These are phyloP conservation scores for Isoetes engelmannii DNA, from an alignment of 83 land plant genomes.

Conservation along the genomic window DNA sequence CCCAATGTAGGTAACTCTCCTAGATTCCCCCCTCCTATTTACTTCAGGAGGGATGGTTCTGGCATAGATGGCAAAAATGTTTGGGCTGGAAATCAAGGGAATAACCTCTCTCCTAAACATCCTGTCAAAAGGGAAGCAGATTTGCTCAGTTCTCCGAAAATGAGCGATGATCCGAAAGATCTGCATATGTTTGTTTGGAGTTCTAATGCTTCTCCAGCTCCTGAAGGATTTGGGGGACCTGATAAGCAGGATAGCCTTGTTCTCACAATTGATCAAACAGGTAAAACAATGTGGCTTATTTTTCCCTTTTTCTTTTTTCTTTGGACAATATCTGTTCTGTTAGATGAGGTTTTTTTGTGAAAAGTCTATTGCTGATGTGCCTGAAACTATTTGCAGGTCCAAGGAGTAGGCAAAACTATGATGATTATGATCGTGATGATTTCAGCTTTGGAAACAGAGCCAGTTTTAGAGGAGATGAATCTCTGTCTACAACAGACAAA, in stretches of 20 bases:
- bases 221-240: slow-evolving; percentile 42
- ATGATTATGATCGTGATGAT: slow-evolving; percentile 27
- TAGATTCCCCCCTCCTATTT: slow-evolving; percentile 15
- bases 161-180: slow-evolving; percentile 43
- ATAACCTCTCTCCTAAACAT: neutral
- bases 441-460: slow-evolving; percentile 42
- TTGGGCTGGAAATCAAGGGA: too few species aligned
- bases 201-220: slow-evolving; percentile 64
- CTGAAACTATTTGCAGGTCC: too few species aligned
- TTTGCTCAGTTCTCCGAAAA: neutral
- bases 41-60: too few species aligned
- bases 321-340: neutral
- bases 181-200: slow-evolving; percentile 89
- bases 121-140: slow-evolving; percentile 16
- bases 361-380: too few species aligned
- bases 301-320: too few species aligned
- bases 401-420: neutral
- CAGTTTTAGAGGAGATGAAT: slow-evolving; percentile 20
- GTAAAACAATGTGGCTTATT: too few species aligned
- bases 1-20: slow-evolving; percentile 13
- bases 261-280: too few species aligned
- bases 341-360: too few species aligned
- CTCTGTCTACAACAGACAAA: slow-evolving; percentile 13
- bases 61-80: too few species aligned
- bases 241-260: slow-evolving; percentile 27